Percentiles rank a stretch among this genome's conserved stretches.
Evolutionary conservation across 176 grass and related monocot genomes (phyloP).

Genomic region (Avena insularis): DNA sequence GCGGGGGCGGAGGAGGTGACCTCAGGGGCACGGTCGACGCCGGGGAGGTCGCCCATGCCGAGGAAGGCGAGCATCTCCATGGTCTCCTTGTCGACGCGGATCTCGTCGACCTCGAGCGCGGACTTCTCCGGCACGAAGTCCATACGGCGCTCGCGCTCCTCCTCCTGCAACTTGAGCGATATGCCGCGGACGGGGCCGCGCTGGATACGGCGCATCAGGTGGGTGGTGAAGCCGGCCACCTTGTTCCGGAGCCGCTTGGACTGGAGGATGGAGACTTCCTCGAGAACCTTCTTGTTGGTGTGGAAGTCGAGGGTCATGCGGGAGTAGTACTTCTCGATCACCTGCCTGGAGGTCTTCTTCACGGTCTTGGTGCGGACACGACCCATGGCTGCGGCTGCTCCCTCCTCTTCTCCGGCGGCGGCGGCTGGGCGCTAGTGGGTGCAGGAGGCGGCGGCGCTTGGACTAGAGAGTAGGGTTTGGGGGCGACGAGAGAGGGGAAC

Average conservation of each 20-base stretch:
- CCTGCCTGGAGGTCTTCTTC: slow-evolving; percentile 90
- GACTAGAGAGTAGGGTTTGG: slow-evolving; percentile 26
- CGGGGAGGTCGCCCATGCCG: slow-evolving; percentile 84
- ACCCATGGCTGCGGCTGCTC: slow-evolving; percentile 60
- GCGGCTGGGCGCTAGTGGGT: slow-evolving; percentile 1
- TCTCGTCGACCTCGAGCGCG: slow-evolving; percentile 76
- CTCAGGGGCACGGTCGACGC: slow-evolving; percentile 70
- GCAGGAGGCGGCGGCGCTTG: slow-evolving; percentile 21
- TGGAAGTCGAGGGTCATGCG: slow-evolving; percentile 94
- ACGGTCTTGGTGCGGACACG: slow-evolving; percentile 93
- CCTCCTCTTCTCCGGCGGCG: slow-evolving; percentile 36
- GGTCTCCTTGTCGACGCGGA: slow-evolving; percentile 89
- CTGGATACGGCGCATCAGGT: slow-evolving; percentile 94
- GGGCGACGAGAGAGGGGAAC: neutral
- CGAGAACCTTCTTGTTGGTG: slow-evolving; percentile 89
- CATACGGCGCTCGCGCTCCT: slow-evolving; percentile 95
- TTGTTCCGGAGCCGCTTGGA: slow-evolving; percentile 93
- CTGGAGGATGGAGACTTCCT: slow-evolving; percentile 88
- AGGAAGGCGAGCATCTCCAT: slow-evolving; percentile 82
- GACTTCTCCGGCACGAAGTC: slow-evolving; percentile 96
- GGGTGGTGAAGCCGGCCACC: slow-evolving; percentile 87
- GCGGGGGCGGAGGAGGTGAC: slow-evolving; percentile 29
- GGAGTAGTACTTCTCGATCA: slow-evolving; percentile 89
- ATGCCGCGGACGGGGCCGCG: slow-evolving; percentile 83
- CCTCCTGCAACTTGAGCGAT: slow-evolving; percentile 94